Evolutionary conservation across 768 basidiomycete genomes (phyloP), one percentile per base, ranked within the genome.

Genomic region (Termitomyces sp.): DNA sequence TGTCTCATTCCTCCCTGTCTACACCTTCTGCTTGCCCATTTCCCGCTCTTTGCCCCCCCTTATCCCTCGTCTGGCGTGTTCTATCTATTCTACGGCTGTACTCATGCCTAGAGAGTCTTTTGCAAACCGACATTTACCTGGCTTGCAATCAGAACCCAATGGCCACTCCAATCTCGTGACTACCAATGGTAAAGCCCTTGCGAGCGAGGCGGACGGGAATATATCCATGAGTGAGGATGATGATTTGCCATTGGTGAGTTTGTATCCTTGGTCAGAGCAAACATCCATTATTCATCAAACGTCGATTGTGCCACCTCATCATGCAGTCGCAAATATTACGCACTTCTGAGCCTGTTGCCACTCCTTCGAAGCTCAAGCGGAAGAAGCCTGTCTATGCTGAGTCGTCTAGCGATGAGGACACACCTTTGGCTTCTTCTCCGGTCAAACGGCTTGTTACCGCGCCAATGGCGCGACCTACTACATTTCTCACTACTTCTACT

Each of bases 371-470:
- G 47, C 59, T 75, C 59, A 92, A 91, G 73, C 83, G 86, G 66
- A 87, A 86, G 75, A 83, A 82, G 64, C 71, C 75, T 25, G 68
- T 73, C 27, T 77, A 78, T 58, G 76, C 75, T 21, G 80, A 81
- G 57, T 80, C 84, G 50, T 87, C 85, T 29, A 87, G 84, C 59
- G 88, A 89, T 45, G 87, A 91, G 61, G 88, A 90, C 54, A 75
- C 75, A 17, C 88, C 87, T 52, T 79, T 90, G 38, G 85, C 88
- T 48, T 87, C 88, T 27, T 89, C 90, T 38, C 88, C 87, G 19
- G 77, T 74, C 4, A 90, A 89, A 71, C 73, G 72, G 55, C 56
- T 66, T 17, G 69, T 73, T 44, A 68, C 73, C 4, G 69, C 73
- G n/a, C 65, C 73, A 37, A 77, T 73, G 71, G 72, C 74, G 21